Evolutionary conservation across 768 basidiomycete genomes (phyloP).

Genomic region (Xanthoconium stramineum): DNA sequence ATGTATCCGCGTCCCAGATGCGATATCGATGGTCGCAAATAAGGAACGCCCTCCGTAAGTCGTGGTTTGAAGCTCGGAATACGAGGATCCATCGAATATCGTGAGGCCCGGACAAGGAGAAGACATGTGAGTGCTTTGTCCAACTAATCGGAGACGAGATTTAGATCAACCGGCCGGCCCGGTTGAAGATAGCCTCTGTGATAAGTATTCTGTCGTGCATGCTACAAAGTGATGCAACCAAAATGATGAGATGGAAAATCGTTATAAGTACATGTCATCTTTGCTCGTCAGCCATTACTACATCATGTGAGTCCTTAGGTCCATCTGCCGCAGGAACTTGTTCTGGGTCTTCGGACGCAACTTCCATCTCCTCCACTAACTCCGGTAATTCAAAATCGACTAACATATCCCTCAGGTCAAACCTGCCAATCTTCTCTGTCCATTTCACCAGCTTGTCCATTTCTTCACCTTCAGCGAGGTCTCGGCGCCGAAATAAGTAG

Average conservation of each 20-base stretch:
- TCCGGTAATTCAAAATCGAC: constrained; percentile 16
- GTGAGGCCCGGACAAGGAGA: neutral
- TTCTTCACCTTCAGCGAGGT: constrained; percentile 15
- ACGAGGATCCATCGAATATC: neutral
- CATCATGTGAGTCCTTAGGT: neutral
- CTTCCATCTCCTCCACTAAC: constrained; percentile 9
- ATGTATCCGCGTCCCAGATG: constrained; percentile 43
- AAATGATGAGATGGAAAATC: neutral
- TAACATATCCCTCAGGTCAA: constrained; percentile 23
- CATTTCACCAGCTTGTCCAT: constrained; percentile 15
- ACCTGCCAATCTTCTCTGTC: constrained; percentile 20
- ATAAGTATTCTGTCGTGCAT: no score
- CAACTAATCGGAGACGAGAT: neutral
- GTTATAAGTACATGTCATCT: neutral
- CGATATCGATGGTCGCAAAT: constrained; percentile 43
- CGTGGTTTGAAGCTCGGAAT: constrained; percentile 34
- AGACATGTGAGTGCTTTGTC: constrained; percentile 3
- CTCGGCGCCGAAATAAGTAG: constrained; percentile 22
- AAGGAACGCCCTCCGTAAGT: constrained; percentile 51
- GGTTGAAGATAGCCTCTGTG: neutral
- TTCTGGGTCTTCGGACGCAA: neutral
- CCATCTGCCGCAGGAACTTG: neutral
- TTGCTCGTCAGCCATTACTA: constrained; percentile 2
- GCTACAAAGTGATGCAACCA: neutral
- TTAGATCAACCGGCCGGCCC: neutral